Percentiles rank a stretch among this genome's conserved stretches.
phyloP scores from a whole-genome alignment of 2,329 filamentous ascomycete genomes.

The Botrytis byssoidea region DNA sequence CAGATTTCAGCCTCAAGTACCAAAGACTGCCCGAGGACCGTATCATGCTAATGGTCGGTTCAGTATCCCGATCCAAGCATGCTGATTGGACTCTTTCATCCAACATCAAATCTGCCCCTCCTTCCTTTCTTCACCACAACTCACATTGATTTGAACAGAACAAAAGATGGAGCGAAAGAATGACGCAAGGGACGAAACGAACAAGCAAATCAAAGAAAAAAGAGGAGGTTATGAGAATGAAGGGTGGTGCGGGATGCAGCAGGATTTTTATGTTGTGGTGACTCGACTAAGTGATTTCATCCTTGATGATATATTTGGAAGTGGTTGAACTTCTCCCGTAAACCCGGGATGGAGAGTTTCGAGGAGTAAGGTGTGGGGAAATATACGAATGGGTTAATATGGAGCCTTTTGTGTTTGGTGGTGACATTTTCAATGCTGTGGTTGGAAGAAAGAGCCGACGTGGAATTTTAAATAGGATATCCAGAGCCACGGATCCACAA shows the following conservation, averaged over 20 bases:
- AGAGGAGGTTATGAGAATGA: constrained; percentile 11
- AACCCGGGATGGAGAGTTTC: background rate
- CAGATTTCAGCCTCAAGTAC: background rate
- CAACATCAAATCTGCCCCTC: background rate
- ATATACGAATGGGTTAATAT: background rate
- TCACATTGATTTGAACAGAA: background rate
- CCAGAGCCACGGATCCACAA: no score
- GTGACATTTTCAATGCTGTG: background rate
- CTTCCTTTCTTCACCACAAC: background rate
- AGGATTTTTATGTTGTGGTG: background rate
- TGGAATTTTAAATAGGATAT: background rate
- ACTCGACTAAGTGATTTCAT: constrained; percentile 4
- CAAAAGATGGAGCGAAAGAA: background rate
- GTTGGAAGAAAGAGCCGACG: background rate
- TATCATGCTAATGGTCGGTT: background rate
- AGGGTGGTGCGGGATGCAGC: background rate
- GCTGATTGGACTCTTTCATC: background rate
- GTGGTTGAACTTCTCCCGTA: background rate
- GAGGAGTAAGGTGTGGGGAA: background rate
- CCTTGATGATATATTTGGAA: background rate
- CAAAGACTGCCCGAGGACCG: background rate
- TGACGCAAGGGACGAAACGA: background rate
- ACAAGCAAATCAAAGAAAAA: background rate
- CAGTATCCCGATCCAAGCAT: background rate
- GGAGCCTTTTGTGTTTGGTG: background rate